phyloP scores from a whole-genome alignment of 2,329 filamentous ascomycete genomes.

The Colletotrichum simmondsii region DNA sequence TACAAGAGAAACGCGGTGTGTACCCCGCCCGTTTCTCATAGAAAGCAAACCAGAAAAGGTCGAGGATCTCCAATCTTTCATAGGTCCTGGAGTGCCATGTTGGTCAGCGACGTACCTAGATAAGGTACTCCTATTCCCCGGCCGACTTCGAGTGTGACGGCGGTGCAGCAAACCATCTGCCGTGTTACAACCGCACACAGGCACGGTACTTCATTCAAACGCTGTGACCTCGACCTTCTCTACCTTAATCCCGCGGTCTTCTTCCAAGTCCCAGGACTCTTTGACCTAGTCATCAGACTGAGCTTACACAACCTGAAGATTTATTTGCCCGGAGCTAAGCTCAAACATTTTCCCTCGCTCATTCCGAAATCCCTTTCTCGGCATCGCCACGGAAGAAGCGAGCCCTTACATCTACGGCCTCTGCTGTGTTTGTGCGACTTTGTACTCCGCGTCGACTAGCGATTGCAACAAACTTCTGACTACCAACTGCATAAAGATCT shows the following conservation, averaged over 20 bases:
- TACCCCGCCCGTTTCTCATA: slow-evolving; percentile 24
- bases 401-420: not conserved
- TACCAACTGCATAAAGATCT: not conserved
- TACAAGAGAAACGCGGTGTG: not conserved
- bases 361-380: not conserved
- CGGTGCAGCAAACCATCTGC: not conserved
- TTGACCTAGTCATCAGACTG: not conserved
- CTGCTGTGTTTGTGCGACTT: not conserved
- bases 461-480: not conserved
- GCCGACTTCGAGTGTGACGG: not conserved
- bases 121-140: not conserved
- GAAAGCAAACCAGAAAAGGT: not conserved
- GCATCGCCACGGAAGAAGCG: not conserved
- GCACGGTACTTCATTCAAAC: not conserved
- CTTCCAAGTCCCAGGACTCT: not conserved
- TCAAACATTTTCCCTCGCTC: not conserved
- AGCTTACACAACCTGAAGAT: not conserved
- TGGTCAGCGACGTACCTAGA: not conserved
- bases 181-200: not conserved
- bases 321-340: not conserved
- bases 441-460: not conserved
- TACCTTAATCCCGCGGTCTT: not conserved
- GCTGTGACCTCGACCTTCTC: slow-evolving; percentile 1
- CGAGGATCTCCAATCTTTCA: not conserved
- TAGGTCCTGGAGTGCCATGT: not conserved